Evolutionary conservation across 495 filamentous ascomycete species (phyloP), one percentile per base, ranked within the genome.

Genomic region (Sabuloglossum arenarium): DNA sequence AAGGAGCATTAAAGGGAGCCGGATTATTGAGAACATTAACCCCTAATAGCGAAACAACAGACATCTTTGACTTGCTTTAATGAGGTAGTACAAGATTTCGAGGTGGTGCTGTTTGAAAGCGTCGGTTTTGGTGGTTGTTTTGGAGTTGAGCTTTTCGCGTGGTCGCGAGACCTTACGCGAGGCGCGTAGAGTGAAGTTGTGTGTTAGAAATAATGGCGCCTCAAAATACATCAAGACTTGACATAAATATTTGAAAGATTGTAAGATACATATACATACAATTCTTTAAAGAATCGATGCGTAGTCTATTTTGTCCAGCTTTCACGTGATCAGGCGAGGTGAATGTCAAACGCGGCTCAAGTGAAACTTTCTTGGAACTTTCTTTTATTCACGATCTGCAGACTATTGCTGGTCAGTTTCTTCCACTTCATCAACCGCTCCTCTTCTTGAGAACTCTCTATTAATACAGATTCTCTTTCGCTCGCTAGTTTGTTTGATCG

Each of bases 1-100:
- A 98, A 30, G 86, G 77, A 60, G 84, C 83, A 53, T 76, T 80
- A 72, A 97, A 96, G 53, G 81, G 75, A 59, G 91, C 89, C 59
- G 91, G 91, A 71, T 98, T 98, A 77, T 97, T 97, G 64, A 87
- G 73, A 56, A 96, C 85, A 66, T 90, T 85, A 57, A 97, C 91
- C 67, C 88, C 88, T 39, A 98, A 79, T 29, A 98, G 81, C 57
- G 90, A 91, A 59, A 98, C 88, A 66, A 96, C 86, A 63, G 91
- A 94, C 91, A 98, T 98, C 1, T 46, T 55, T 27, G 9, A 11
- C 39, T 37, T 54, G 34, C 37, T 1, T 3, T 16, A 29, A 37
- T 11, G 47, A 3, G 47, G 5, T 8, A n/a, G 23, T 19, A 6
- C 56, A 42, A 28, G 19, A 43, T 63, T 43, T 46, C 47, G 47